Evolutionary conservation across 2,329 filamentous ascomycete species (phyloP), one percentile per base, ranked within the genome.

Genomic region (Rhinocladiella similis): DNA sequence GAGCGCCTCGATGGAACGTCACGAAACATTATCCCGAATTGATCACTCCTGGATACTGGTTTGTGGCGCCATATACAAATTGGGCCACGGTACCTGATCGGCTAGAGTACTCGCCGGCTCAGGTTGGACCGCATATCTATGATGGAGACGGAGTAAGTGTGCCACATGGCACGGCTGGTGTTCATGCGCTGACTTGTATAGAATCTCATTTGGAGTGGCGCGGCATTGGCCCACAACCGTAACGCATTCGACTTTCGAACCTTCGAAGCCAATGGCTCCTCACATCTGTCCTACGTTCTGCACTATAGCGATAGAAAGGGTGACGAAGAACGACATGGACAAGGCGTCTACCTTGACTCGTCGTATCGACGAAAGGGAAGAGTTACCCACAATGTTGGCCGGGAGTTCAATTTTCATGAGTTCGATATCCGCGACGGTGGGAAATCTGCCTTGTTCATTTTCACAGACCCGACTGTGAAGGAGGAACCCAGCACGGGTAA

Each of bases 291-390:
- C 13, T 55, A 45, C 38, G 48, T 55, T 14, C 27, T 55, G 41
- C 14, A 47, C 51, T 47, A 42, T 25, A 39, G 70, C 72, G 3
- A 7, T 3, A 41, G 38, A 41, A 18, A 41, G 10, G 38, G 38
- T 19, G 38, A 41, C 38, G 46, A 29, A 25, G 19, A 46, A 16
- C 29, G 19, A 16, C n/a, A 38, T 9, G 42, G 41, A 18, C 5
- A 14, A 29, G 50, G 33, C 33, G 42, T 53, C 36, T 35, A 49
- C 19, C 47, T 50, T 38, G 27, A 55, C 20, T 27, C 47, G 3
- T 55, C 47, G n/a, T 55, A 19, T 47, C 43, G 43, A 27, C 5
- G 16, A 27, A 50, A 41, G 27, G n/a, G 13, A 14, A 18, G 10
- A 29, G 22, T 10, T 10, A 9, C 33, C 25, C 39, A 43, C 7